Base-by-base conservation (phyloP, 164 flowering plant genomes). In the Paratinospora sagittata region DNA sequence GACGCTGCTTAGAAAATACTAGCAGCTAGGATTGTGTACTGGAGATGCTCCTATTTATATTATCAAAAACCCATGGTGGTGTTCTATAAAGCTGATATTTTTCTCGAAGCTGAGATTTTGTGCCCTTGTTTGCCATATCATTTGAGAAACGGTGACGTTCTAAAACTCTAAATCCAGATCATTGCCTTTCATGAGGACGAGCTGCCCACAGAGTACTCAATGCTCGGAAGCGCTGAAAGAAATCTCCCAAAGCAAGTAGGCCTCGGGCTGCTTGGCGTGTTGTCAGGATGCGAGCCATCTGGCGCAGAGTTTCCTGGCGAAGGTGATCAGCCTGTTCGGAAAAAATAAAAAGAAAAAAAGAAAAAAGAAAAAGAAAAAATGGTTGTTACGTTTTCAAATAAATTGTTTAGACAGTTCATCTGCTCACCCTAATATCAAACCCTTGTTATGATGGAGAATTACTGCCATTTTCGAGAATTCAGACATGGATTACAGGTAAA, bases 311-410 rank as follows among this genome's bases (percentile, higher is more conserved):
- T 78, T 81, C 89, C 70, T 83, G 88, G 8, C 96, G 90, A 62
- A 92, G 86, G 77, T 92, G 87, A 75, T 92, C 97, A 12, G 97
- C 97, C 97, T 92, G 86, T 76, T 76, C 17, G 21, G 67, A 41
- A 64, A 33, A 2, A 7, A 3, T 30, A 30, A 30, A 30, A n/a
- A n/a, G 34, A 30, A 30, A 30, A 30, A 30, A 30, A 30, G 4
- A 30, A 30, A 1, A 19, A 7, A 52, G n/a, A 3, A n/a, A 52
- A 13, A 52, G 19, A 19, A 52, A 52, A 52, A 13, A 6, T 52
- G 61, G 24, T 55, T 8, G 21, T 55, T n/a, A n/a, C 24, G 3
- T 19, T 10, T 55, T 52, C 24, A 55, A 30, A 17, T 5, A 19
- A 21, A 55, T 55, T 55, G 61, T 55, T 55, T 21, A 17, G 9